phyloP scores from a whole-genome alignment of 257 asterid genomes.

The Schizonepeta tenuifolia region DNA sequence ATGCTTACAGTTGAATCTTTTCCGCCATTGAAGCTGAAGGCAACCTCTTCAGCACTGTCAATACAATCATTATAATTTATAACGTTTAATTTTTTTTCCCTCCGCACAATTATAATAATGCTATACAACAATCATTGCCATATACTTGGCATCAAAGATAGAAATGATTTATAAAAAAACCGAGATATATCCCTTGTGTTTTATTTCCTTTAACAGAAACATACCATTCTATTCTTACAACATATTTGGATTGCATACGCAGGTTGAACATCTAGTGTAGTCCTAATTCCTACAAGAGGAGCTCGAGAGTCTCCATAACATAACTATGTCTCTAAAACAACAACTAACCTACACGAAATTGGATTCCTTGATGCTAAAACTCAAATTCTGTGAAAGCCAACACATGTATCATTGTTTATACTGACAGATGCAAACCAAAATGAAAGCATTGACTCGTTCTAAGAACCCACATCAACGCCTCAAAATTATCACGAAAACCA shows the following conservation, averaged over 20 bases:
- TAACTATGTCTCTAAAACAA: not conserved
- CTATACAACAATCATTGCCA: not conserved
- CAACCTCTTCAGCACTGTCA: slow-evolving; percentile 83
- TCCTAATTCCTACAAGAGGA: not conserved
- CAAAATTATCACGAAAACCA: not conserved
- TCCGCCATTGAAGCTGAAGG: slow-evolving; percentile 96
- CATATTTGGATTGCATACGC: too few species aligned
- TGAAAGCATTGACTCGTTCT: slow-evolving; percentile 5
- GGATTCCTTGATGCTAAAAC: slow-evolving; percentile 12
- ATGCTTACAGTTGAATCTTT: slow-evolving; percentile 92
- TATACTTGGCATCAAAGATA: not conserved
- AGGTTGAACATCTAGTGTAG: not conserved
- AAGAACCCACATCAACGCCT: not conserved
- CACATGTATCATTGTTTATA: not conserved
- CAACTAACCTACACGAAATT: not conserved
- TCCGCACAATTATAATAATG: not conserved
- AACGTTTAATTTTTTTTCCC: slow-evolving; percentile 19
- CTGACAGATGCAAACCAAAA: slow-evolving; percentile 16
- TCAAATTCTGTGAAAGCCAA: not conserved
- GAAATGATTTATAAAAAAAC: slow-evolving; percentile 19
- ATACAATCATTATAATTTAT: not conserved
- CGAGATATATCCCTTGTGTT: not conserved
- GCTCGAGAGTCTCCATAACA: not conserved
- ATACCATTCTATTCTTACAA: not conserved
- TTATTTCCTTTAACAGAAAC: slow-evolving; percentile 14